These are phyloP conservation scores for Inga oerstediana DNA, from an alignment of 306 rosid species.

Conservation along the genomic window DNA sequence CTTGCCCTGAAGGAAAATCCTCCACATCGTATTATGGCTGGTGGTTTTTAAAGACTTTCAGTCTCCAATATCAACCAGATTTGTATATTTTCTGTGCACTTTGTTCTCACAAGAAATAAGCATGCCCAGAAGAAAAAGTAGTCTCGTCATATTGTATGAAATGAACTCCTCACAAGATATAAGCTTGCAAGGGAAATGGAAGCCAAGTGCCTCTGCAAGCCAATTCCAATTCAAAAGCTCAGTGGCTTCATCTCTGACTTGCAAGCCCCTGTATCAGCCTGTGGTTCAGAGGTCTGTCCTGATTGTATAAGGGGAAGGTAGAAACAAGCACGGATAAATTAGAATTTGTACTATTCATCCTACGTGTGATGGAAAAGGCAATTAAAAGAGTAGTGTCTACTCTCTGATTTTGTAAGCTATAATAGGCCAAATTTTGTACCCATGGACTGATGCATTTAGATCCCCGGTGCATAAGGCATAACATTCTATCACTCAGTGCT, in stretches of 20 bases:
- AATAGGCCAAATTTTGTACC: not conserved
- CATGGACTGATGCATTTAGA: not conserved
- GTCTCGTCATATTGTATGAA: not conserved
- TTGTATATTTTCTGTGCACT: not conserved
- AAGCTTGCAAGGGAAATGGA: not conserved
- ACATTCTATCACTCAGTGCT: too few species aligned
- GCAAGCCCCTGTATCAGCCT: not conserved
- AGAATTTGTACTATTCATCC: not conserved
- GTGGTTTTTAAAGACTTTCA: not conserved
- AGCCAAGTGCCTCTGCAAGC: not conserved
- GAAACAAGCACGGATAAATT: not conserved
- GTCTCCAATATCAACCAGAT: not conserved
- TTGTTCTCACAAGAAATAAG: not conserved
- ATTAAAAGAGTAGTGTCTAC: not conserved
- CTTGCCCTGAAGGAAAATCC: not conserved
- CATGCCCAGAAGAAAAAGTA: not conserved
- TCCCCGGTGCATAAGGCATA: not conserved
- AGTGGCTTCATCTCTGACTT: not conserved
- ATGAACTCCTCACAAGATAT: too few species aligned
- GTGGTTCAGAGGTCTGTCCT: constrained; percentile 33
- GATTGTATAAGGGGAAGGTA: constrained; percentile 32
- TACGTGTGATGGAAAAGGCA: not conserved
- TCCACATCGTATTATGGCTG: not conserved
- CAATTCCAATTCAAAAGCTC: too few species aligned
- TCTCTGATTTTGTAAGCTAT: not conserved